Conservation (phyloP, 495 filamentous ascomycete genomes). For the Aspergillus diversus region DNA sequence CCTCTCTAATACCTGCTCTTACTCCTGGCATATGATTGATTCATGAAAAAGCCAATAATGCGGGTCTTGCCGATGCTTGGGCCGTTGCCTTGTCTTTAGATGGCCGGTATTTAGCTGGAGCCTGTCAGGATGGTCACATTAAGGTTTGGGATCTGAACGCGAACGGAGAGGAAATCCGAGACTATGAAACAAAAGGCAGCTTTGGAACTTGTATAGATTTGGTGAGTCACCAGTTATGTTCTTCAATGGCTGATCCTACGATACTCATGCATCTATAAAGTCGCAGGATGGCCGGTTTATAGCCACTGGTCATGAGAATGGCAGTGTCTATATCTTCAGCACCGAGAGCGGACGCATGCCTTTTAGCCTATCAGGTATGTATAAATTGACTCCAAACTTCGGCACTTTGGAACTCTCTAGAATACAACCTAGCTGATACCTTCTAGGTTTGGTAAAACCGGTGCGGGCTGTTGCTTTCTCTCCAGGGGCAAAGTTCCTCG, state of each 20-base stretch:
- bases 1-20: constrained; percentile 17
- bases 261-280: constrained; percentile 36
- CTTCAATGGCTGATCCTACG: constrained; percentile 2
- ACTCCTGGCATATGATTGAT: constrained; percentile 20
- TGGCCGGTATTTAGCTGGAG: constrained; percentile 79
- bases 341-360: constrained; percentile 84
- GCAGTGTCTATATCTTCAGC: constrained; percentile 92
- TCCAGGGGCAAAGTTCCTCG: constrained; percentile 79
- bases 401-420: neutral
- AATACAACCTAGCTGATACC: constrained; percentile 9
- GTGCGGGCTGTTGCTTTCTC: constrained; percentile 86
- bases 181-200: constrained; percentile 87
- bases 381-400: neutral
- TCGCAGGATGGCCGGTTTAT: constrained; percentile 79
- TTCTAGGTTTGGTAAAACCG: constrained; percentile 77
- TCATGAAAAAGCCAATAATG: constrained; percentile 29
- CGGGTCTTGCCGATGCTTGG: constrained; percentile 72
- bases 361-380: constrained; percentile 80
- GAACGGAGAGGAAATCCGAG: constrained; percentile 62
- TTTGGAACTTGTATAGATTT: constrained; percentile 91
- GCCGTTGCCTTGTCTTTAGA: constrained; percentile 81
- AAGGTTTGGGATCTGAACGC: constrained; percentile 80
- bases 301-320: constrained; percentile 91
- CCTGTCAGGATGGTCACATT: constrained; percentile 80
- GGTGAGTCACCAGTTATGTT: constrained; percentile 41